Evolutionary conservation across 805 yeast species (phyloP), one percentile per base, ranked within the genome.

Genomic region (Zygosaccharomyces rouxii): DNA sequence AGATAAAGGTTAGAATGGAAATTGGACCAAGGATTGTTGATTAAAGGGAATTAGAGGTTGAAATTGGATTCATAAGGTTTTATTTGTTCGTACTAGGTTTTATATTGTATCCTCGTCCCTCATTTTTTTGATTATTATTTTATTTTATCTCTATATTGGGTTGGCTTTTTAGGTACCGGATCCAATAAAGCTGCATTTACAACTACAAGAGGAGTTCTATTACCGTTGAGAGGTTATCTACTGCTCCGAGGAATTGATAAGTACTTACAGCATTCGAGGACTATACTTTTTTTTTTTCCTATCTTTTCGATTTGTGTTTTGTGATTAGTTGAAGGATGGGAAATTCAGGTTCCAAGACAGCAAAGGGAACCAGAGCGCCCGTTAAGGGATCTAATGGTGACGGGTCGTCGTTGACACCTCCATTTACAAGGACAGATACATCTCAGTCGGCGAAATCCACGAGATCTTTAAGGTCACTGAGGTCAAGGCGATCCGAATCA

Each of bases 361-460:
- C 59, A 33, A 70, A 35, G 46, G 49, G 25, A 42, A 46, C 21
- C 44, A 51, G 23, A 46, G 31, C 42, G 25, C 57, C 53, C 5
- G 29, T 30, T n/a, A 52, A 47, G 39, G 38, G 26, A 6, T 41
- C 46, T 11, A 35, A 39, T n/a, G 50, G 43, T 11, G 41, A 31
- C 14, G 38, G 42, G 22, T 35, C 54, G 1, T 44, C 56, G 10
- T 28, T 53, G 22, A 35, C 48, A 35, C 52, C 66, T 19, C 78
- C 83, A n/a, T 76, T 80, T 59, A 68, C 77, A 14, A 65, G 84
- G 42, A 72, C 79, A 11, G 83, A 79, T 56, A 80, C 85, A 2
- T 72, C 75, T 42, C 75, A 71, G 47, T 76, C 81, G 6, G 71
- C 72, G 11, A 74, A 68, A 58, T 74, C 79, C 10, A 61, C 74